Evolutionary conservation across 768 basidiomycete species (phyloP), one percentile per base, ranked within the genome.

Genomic region (Lyophyllum decastes): DNA sequence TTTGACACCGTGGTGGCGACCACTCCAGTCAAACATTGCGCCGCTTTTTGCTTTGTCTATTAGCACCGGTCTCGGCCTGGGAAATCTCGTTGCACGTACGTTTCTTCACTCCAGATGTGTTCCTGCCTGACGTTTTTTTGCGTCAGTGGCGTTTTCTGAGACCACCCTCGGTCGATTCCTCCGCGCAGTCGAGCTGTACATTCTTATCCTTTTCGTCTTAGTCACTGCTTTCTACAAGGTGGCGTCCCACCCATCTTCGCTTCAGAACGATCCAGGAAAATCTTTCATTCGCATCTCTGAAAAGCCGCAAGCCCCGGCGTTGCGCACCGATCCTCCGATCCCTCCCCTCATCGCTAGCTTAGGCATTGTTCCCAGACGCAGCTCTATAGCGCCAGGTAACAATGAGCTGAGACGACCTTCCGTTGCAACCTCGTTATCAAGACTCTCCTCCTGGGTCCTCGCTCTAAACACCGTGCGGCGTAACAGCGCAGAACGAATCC

Each of bases 61-160:
- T 49, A 84, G 79, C 51, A 65, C 79, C 19, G 78, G 76, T 26
- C 68, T 88, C 38, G 84, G 79, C 11, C 68, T 87, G 21, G 87
- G 84, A 19, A 82, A 85, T 60, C 70, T 89, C 35, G 62, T 82
- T 25, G 61, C 65, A 35, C 84, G 90, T 91, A 65, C 74, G 89
- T 79, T 21, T 50, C 46, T n/a, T 19, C 17, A 19, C 43, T 26
- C 16, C 24, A 34, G 16, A 14, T 35, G 47, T 38, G 38, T 45
- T 30, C 14, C 48, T 60, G 45, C 54, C 26, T 56, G 34, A 55
- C 26, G 27, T 52, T 30, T 21, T 30, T 21, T 35, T n/a, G 41
- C 50, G 30, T 19, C 61, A 90, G 89, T 87, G 67, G 72, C 76
- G 52, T 90, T 91, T 65, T 82, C 89, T 2, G 90, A 92, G 71